Percentiles rank a stretch among this genome's conserved stretches.
Conservation (phyloP, 306 rosid species). For the Parietaria judaica region DNA sequence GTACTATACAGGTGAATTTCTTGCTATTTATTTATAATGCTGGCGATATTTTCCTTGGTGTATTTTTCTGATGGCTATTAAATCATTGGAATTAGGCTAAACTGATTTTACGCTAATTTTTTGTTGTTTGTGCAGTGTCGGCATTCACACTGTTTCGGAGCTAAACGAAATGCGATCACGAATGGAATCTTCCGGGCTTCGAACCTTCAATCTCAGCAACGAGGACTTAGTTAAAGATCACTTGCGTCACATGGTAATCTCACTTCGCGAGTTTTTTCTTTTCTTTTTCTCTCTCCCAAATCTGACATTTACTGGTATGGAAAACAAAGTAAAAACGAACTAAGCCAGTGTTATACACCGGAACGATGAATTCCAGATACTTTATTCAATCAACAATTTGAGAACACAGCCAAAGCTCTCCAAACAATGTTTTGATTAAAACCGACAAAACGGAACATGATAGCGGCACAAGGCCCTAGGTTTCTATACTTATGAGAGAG, state of each 20-base stretch:
- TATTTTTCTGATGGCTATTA: background rate
- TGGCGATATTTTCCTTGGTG: background rate
- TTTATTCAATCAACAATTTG: no score
- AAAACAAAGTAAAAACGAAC: no score
- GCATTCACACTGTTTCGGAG: constrained; percentile 67
- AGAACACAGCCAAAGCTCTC: no score
- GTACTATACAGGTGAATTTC: constrained; percentile 71
- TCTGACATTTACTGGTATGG: no score
- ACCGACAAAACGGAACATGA: no score
- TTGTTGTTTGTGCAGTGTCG: constrained; percentile 54
- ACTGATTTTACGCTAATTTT: background rate
- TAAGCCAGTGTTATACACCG: no score
- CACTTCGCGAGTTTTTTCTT: background rate
- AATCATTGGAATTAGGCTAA: no score
- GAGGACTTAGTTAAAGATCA: constrained; percentile 90
- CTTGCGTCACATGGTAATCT: constrained; percentile 77
- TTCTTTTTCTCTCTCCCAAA: no score
- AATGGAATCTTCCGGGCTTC: constrained; percentile 54
- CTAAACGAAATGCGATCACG: constrained; percentile 49
- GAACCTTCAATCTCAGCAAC: constrained; percentile 59
- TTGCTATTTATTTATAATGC: constrained; percentile 1
- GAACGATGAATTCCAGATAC: no score
- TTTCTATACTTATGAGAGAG: no score
- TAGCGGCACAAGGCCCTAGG: no score
- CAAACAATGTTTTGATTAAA: no score